Conservation (phyloP, 345 rosid species). For the Microcos paniculata region DNA sequence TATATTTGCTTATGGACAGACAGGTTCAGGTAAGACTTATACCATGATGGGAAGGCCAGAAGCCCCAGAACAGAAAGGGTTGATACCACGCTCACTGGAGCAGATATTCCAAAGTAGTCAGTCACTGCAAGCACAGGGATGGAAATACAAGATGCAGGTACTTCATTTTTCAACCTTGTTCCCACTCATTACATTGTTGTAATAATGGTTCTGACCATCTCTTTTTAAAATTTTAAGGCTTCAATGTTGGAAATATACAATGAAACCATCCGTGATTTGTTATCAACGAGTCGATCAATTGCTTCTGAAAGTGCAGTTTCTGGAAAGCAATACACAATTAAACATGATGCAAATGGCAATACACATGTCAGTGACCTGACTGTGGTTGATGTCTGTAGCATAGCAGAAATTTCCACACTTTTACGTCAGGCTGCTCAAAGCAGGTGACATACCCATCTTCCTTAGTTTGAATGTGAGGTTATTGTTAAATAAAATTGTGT, state of each 20-base stretch:
- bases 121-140: slow-evolving; percentile 69
- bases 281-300: slow-evolving; percentile 45
- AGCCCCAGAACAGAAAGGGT: slow-evolving; percentile 62
- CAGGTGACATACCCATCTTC: slow-evolving; percentile 47
- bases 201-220: not conserved
- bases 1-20: slow-evolving; percentile 97
- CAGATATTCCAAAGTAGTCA: slow-evolving; percentile 86
- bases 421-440: slow-evolving; percentile 83
- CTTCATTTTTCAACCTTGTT: not conserved
- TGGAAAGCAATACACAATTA: slow-evolving; percentile 77
- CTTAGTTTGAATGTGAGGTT: not conserved
- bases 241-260: slow-evolving; percentile 98
- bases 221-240: slow-evolving; percentile 40
- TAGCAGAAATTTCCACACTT: slow-evolving; percentile 70
- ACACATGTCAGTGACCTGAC: slow-evolving; percentile 84
- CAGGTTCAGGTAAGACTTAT: slow-evolving; percentile 97
- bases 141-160: slow-evolving; percentile 98
- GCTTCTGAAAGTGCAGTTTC: slow-evolving; percentile 48
- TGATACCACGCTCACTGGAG: slow-evolving; percentile 90
- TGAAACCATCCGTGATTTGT: slow-evolving; percentile 80
- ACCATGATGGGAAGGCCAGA: slow-evolving; percentile 99
- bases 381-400: slow-evolving; percentile 73
- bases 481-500: not conserved
- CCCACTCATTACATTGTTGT: not conserved
- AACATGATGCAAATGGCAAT: slow-evolving; percentile 81